phyloP scores from a whole-genome alignment of 768 basidiomycete species.

The Neoboletus subvelutipes region DNA sequence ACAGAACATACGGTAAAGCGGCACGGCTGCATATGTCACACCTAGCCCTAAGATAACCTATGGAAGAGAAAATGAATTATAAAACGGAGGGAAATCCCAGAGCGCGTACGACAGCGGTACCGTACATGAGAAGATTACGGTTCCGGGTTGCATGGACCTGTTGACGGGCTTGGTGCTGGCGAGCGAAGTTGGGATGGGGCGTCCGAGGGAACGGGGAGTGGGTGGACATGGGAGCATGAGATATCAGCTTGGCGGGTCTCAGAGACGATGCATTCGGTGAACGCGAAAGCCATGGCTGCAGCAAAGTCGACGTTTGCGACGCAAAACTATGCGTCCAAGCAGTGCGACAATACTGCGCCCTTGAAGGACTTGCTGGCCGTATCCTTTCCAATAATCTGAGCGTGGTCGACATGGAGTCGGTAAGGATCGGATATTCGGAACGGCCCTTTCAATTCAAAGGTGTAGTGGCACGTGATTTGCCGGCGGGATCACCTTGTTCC shows the following conservation, averaged over 20 bases:
- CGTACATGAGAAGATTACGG: constrained; percentile 79
- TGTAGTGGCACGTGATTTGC: constrained; percentile 18
- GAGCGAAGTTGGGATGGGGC: constrained; percentile 8
- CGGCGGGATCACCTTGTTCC: background rate
- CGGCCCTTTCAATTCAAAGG: background rate
- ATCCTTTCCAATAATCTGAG: background rate
- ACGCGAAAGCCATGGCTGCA: constrained; percentile 5
- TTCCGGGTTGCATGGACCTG: constrained; percentile 58
- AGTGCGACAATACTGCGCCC: background rate
- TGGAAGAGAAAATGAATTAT: constrained; percentile 1
- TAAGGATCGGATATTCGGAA: background rate
- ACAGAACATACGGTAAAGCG: constrained; percentile 97
- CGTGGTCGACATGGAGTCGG: constrained; percentile 8
- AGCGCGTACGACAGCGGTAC: constrained; percentile 69
- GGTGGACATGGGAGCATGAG: constrained; percentile 15
- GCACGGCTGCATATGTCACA: constrained; percentile 94
- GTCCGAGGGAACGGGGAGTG: constrained; percentile 3
- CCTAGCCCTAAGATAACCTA: constrained; percentile 81
- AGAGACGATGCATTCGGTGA: background rate
- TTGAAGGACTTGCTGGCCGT: too few species aligned
- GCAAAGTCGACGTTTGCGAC: background rate
- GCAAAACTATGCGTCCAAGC: background rate
- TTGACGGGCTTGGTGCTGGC: constrained; percentile 34
- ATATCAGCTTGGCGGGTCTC: background rate
- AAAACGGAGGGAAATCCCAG: background rate